A percentile compares a stretch with the other conserved stretches of the same genome.
phyloP scores from a whole-genome alignment of 2,329 filamentous ascomycete genomes.

The Endoconidiophora polonica region DNA sequence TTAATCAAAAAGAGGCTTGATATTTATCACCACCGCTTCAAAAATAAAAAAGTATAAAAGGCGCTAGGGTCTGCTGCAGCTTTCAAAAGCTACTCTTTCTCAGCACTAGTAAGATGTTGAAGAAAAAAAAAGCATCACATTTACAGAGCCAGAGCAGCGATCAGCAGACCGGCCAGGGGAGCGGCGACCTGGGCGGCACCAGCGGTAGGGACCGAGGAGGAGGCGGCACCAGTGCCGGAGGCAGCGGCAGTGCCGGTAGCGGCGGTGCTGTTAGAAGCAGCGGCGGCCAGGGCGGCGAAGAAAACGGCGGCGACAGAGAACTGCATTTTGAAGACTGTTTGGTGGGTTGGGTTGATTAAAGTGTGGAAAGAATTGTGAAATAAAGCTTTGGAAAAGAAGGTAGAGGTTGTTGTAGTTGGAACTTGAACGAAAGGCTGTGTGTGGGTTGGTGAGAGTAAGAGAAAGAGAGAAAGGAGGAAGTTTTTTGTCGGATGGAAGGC shows the following conservation, averaged over 20 bases:
- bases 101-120: too few relatives aligned
- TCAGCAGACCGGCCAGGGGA: slow-evolving; percentile 12
- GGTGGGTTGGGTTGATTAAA: slow-evolving; percentile 7
- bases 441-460: slow-evolving; percentile 4
- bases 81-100: too few relatives aligned
- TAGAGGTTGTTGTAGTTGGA: slow-evolving; percentile 11
- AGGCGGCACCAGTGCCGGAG: slow-evolving; percentile 10
- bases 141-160: slow-evolving; percentile 13
- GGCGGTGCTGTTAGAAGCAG: slow-evolving; percentile 8
- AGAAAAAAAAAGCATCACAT: background rate
- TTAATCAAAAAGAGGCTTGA: too few relatives aligned
- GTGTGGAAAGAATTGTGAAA: slow-evolving; percentile 12
- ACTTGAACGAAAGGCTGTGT: slow-evolving; percentile 13
- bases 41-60: too few relatives aligned
- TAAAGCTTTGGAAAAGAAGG: slow-evolving; percentile 2
- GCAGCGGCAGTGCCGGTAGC: slow-evolving; percentile 14
- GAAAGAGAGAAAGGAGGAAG: background rate
- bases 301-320: slow-evolving; percentile 12
- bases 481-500: background rate
- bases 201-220: slow-evolving; percentile 12
- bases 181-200: slow-evolving; percentile 12
- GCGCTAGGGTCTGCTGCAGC: too few relatives aligned
- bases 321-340: slow-evolving; percentile 10
- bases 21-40: too few relatives aligned
- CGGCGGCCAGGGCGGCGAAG: slow-evolving; percentile 11